These are phyloP conservation scores for Cryptomeria japonica DNA, from an alignment of 75 land plant species.

Conservation along the genomic window DNA sequence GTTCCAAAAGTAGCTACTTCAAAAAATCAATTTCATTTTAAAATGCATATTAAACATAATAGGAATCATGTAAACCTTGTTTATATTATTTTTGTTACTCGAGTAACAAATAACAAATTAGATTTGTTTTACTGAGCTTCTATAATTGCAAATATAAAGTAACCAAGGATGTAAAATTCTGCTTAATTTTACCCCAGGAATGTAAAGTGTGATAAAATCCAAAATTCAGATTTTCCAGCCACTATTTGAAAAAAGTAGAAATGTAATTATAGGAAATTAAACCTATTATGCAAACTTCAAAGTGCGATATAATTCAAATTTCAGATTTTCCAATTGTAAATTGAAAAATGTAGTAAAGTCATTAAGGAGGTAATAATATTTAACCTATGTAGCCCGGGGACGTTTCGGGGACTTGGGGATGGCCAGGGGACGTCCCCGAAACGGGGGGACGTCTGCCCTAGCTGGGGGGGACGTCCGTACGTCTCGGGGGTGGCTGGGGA, in stretches of 20 bases:
- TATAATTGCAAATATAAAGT: not conserved
- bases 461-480: too few species aligned
- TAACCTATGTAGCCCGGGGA: too few species aligned
- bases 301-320: too few species aligned
- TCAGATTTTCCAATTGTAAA: too few species aligned
- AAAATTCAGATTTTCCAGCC: not conserved
- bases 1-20: not conserved
- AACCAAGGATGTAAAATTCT: not conserved
- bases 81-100: not conserved
- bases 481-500: too few species aligned
- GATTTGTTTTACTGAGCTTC: not conserved
- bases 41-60: not conserved
- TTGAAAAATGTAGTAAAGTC: not conserved
- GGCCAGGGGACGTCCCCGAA: too few species aligned
- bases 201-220: not conserved
- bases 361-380: not conserved
- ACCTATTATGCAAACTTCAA: too few species aligned
- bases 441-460: too few species aligned
- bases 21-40: not conserved
- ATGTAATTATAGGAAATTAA: too few species aligned
- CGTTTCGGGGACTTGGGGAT: too few species aligned
- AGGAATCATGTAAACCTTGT: not conserved
- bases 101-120: not conserved
- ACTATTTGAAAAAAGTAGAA: too few species aligned
- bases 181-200: not conserved